Base-by-base conservation (phyloP, 2,329 filamentous ascomycete genomes). In the Gremmenia infestans region DNA sequence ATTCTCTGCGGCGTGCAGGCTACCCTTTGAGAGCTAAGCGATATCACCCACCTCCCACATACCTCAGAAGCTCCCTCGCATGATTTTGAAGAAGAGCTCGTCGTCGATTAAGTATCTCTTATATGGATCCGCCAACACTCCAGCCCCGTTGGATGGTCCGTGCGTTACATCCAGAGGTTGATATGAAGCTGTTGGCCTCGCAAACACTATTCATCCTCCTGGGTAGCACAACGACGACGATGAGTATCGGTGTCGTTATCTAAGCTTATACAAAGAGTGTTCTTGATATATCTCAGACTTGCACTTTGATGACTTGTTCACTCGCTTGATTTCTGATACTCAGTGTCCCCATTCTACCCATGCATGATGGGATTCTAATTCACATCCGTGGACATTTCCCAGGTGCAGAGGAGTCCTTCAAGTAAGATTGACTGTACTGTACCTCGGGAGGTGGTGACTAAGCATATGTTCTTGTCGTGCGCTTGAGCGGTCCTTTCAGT, bases 21-120 rank as follows among this genome's bases (percentile, higher is more conserved):
- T 55, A 32, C 46, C 55, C 57, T 35, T 46, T 19, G 35, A 51
- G 35, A 17, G 36, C 48, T 67, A 61, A 65, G 62, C 59, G 60
- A 61, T 50, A 60, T 59, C 50, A 59, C 56, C 45, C 47, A 25
- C 46, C 47, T 53, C 43, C n/a, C 9, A 23, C 48, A 53, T 36
- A 48, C 46, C 45, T 28, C 23, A 48, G 14, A 22, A 25, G 22
- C 23, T 48, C 45, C 12, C 14, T 48, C 14, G 12, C 28, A 22
- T 25, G 5, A 35, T 32, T 35, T 48, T 7, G 15, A 14, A 28
- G 6, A 8, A 35, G 45, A 8, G 2, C 11, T 48, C 28, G 23
- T 48, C 45, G 45, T 48, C 45, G 45, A 48, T 48, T 48, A 32
- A 28, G 45, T 32, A 28, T 17, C 28, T 22, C 8, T 11, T 17